A percentile compares a stretch with the other conserved stretches of the same genome.
phyloP scores from a whole-genome alignment of 1,284 basidiomycete genomes.

The Rhodotorula mucilaginosa region DNA sequence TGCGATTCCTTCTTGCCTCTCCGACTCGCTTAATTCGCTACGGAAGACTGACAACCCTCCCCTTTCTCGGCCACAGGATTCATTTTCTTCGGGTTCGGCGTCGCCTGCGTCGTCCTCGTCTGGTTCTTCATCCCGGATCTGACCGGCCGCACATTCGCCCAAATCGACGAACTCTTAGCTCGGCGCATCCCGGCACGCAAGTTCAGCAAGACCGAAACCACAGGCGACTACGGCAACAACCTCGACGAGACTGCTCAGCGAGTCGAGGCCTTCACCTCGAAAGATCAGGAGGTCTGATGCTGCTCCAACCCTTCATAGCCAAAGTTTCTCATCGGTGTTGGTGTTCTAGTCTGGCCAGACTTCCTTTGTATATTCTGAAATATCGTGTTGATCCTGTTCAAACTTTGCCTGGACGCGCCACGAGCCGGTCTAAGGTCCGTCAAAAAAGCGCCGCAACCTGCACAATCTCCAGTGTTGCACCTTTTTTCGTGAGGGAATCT shows the following conservation, averaged over 20 bases:
- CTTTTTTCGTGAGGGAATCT: too few species aligned
- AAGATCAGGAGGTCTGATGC: not conserved
- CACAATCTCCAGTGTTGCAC: too few species aligned
- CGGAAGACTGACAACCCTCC: not conserved
- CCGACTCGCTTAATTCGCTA: not conserved
- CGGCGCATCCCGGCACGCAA: constrained; percentile 5
- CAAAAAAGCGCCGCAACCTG: too few species aligned
- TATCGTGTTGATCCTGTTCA: too few species aligned
- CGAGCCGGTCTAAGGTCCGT: too few species aligned
- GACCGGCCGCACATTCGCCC: constrained; percentile 18
- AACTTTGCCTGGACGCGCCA: too few species aligned
- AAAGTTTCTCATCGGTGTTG: too few species aligned
- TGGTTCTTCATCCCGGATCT: constrained; percentile 39
- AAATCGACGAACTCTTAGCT: constrained; percentile 16
- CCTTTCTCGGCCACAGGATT: not conserved
- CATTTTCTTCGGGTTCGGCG: constrained; percentile 6
- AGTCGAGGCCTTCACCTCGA: not conserved
- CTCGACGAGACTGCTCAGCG: not conserved
- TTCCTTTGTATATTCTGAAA: too few species aligned
- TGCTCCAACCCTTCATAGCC: too few species aligned
- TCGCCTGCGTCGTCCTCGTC: constrained; percentile 4
- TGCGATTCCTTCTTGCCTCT: not conserved
- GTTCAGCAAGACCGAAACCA: constrained; percentile 2
- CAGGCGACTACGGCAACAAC: constrained; percentile 2
- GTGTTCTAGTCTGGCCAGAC: too few species aligned